Conservation (phyloP, 148 eudicot species). For the Nepenthes gracilis region DNA sequence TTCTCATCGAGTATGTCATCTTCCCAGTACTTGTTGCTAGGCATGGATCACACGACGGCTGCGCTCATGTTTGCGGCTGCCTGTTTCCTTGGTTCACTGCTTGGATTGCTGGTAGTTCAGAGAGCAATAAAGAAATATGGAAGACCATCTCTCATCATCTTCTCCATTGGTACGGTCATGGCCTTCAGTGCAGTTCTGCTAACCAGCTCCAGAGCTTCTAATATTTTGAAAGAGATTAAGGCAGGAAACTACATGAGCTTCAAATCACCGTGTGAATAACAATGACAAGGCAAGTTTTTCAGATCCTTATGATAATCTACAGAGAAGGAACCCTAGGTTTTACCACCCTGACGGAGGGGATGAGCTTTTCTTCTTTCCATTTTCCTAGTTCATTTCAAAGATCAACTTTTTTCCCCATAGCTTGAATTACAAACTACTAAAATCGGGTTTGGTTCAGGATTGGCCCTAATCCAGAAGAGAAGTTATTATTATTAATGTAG, state of each 20-base stretch:
- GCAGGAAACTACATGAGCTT: constrained; percentile 48
- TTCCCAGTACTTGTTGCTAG: constrained; percentile 39
- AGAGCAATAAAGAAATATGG: constrained; percentile 31
- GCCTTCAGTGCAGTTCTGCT: constrained; percentile 45
- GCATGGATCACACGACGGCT: constrained; percentile 29
- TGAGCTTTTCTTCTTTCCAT: too few species aligned
- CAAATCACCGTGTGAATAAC: constrained; percentile 26
- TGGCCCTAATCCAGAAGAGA: too few species aligned
- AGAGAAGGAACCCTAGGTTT: too few species aligned
- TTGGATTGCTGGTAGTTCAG: constrained; percentile 35
- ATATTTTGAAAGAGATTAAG: constrained; percentile 41
- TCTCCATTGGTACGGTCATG: constrained; percentile 51
- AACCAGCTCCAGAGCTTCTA: constrained; percentile 42
- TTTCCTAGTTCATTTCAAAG: too few species aligned
- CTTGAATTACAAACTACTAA: too few species aligned
- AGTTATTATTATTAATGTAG: too few species aligned
- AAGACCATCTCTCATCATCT: constrained; percentile 43
- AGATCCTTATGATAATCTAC: too few species aligned
- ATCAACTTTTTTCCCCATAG: too few species aligned
- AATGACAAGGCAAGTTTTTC: too few species aligned
- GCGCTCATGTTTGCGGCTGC: constrained; percentile 24
- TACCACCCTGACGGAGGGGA: too few species aligned
- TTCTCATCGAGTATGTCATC: constrained; percentile 62
- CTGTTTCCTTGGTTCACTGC: constrained; percentile 33
- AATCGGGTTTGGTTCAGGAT: too few species aligned